These are phyloP conservation scores for Tagetes patula DNA, from an alignment of 129 eudicot species.

Conservation along the genomic window DNA sequence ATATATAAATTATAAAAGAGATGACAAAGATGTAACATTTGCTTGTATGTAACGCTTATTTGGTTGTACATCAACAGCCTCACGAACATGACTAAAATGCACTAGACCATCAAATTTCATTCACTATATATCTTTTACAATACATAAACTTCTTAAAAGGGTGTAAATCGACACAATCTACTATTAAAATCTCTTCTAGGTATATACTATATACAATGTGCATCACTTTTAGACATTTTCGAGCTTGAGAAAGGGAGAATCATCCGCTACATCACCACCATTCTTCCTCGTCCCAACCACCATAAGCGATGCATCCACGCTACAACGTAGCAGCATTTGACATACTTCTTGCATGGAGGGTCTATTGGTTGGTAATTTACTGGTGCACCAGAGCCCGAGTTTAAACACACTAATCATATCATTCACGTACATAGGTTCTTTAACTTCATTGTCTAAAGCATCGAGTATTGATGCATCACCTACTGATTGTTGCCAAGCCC, in stretches of 20 bases:
- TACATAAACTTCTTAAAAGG: not conserved
- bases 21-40: too few species aligned
- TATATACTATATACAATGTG: conserved; percentile 14
- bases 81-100: too few species aligned
- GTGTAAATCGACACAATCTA: not conserved
- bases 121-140: not conserved
- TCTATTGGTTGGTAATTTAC: conserved; percentile 54
- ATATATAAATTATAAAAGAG: too few species aligned
- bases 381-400: conserved; percentile 80
- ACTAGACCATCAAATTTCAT: not conserved
- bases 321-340: conserved; percentile 48
- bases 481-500: conserved; percentile 61
- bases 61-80: too few species aligned
- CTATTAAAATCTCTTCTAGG: conserved; percentile 16
- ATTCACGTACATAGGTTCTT: conserved; percentile 43
- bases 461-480: conserved; percentile 44
- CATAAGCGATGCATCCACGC: conserved; percentile 11
- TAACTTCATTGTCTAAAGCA: conserved; percentile 51
- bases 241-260: conserved; percentile 58
- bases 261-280: conserved; percentile 39
- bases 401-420: conserved; percentile 61
- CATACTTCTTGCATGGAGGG: conserved; percentile 79
- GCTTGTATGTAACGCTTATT: too few species aligned
- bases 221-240: conserved; percentile 19
- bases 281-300: conserved; percentile 13